Conservation (phyloP, 1,284 basidiomycete species). For the Puccinia horiana region DNA sequence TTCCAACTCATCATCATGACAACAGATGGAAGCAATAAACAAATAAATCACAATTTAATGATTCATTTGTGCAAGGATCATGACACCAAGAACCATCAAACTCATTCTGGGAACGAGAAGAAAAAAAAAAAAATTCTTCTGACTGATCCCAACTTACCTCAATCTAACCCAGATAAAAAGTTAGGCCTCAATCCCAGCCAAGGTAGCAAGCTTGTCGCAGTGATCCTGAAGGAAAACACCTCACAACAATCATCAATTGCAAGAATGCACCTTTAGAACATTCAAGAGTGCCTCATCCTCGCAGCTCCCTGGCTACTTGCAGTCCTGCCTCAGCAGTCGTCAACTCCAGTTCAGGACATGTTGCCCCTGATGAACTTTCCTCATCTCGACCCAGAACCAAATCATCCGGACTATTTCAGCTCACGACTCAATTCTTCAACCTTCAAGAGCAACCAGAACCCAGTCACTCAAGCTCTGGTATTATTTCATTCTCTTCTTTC, state of each 20-base stretch:
- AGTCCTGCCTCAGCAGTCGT: background rate
- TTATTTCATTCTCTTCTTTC: no score
- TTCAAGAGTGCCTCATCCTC: no score
- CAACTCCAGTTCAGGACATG: no score
- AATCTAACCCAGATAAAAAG: constrained; percentile 1
- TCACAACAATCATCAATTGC: constrained; percentile 5
- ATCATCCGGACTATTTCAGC: no score
- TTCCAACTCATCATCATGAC: background rate
- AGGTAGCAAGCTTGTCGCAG: constrained; percentile 10
- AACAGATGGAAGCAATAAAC: no score
- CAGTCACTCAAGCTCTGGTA: no score
- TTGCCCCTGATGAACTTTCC: no score
- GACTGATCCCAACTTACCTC: background rate
- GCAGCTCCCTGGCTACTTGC: no score
- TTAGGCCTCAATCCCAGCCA: constrained; percentile 4
- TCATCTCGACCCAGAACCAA: no score
- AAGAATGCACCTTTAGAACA: constrained; percentile 13
- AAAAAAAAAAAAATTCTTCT: background rate
- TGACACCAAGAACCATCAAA: background rate
- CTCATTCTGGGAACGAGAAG: background rate
- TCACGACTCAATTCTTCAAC: no score
- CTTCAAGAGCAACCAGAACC: no score
- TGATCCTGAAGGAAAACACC: background rate
- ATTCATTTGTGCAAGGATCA: constrained; percentile 1
- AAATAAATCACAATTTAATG: constrained; percentile 4